A percentile compares a stretch with the other conserved stretches of the same genome.
Evolutionary conservation across 2,329 filamentous ascomycete species (phyloP).

Genomic region (Capronia americana): DNA sequence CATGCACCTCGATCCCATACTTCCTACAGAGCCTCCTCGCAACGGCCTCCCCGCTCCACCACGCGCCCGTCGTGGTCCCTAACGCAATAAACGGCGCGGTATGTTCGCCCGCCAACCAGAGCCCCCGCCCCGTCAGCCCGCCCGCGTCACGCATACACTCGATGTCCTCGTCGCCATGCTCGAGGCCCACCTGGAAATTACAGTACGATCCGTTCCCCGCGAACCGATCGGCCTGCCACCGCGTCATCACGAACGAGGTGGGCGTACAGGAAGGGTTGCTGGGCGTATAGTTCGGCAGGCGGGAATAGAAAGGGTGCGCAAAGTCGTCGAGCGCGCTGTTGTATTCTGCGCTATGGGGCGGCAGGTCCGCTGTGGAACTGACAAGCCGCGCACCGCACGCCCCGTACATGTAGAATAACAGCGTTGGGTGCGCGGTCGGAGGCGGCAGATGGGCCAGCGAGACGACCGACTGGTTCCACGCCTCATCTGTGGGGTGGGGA

Average conservation of each 20-base stretch:
- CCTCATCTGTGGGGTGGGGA: slow-evolving; percentile 62
- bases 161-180: slow-evolving; percentile 74
- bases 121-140: slow-evolving; percentile 53
- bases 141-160: slow-evolving; percentile 61
- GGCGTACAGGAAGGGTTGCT: slow-evolving; percentile 66
- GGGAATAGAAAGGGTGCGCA: slow-evolving; percentile 79
- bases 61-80: slow-evolving; percentile 88
- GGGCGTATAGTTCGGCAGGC: slow-evolving; percentile 70
- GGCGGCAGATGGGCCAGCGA: slow-evolving; percentile 73
- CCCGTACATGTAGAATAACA: slow-evolving; percentile 74
- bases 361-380: slow-evolving; percentile 42
- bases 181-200: slow-evolving; percentile 81
- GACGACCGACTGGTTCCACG: slow-evolving; percentile 78
- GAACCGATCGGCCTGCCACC: slow-evolving; percentile 78
- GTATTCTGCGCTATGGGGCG: slow-evolving; percentile 54
- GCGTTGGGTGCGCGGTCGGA: slow-evolving; percentile 72
- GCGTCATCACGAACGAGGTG: slow-evolving; percentile 68
- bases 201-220: slow-evolving; percentile 83
- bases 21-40: slow-evolving; percentile 59
- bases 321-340: slow-evolving; percentile 66
- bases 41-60: slow-evolving; percentile 85
- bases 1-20: slow-evolving; percentile 29
- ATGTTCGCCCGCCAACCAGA: slow-evolving; percentile 92
- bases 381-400: slow-evolving; percentile 47
- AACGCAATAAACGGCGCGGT: slow-evolving; percentile 88